Percentiles rank a stretch among this genome's conserved stretches.
Conservation (phyloP, 2,329 filamentous ascomycete genomes). For the Anisogramma anomala region DNA sequence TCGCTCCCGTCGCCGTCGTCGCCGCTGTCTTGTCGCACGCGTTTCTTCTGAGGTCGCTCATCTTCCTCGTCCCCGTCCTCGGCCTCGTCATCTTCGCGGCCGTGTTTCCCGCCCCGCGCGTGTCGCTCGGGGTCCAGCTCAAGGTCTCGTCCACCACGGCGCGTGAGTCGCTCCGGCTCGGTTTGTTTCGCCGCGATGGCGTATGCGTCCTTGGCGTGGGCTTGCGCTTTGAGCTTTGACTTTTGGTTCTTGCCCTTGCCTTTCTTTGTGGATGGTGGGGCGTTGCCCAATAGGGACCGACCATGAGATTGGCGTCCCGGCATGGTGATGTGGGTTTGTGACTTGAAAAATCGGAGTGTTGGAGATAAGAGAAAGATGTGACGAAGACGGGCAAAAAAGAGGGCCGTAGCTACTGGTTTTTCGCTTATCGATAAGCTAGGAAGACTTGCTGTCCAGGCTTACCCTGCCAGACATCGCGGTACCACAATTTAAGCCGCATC, state of each 20-base stretch:
- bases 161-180: conserved; percentile 25
- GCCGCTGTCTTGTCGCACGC: conserved; percentile 27
- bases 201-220: conserved; percentile 45
- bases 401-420: too few species aligned
- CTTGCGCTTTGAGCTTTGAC: conserved; percentile 37
- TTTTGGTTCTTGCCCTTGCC: conserved; percentile 24
- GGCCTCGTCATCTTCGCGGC: conserved; percentile 35
- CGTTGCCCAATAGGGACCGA: conserved; percentile 31
- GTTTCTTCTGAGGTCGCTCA: conserved; percentile 36
- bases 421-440: conserved; percentile 12
- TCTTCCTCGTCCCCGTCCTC: conserved; percentile 56
- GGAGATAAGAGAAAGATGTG: too few species aligned
- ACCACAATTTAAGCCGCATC: conserved; percentile 4
- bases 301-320: conserved; percentile 49
- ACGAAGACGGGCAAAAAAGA: too few species aligned
- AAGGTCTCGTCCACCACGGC: conserved; percentile 34
- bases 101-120: conserved; percentile 29
- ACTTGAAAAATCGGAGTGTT: too few species aligned
- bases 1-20: conserved; percentile 42
- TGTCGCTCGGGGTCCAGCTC: conserved; percentile 35
- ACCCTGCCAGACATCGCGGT: conserved; percentile 8
- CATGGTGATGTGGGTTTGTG: conserved; percentile 32
- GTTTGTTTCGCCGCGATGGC: conserved; percentile 44
- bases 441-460: too few species aligned
- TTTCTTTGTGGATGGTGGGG: conserved; percentile 17